Percentiles rank a stretch among this genome's conserved stretches.
These are phyloP conservation scores for Sphagnum contortum DNA, from an alignment of 225 moss, liverwort and hornwort genomes.

Conservation along the genomic window DNA sequence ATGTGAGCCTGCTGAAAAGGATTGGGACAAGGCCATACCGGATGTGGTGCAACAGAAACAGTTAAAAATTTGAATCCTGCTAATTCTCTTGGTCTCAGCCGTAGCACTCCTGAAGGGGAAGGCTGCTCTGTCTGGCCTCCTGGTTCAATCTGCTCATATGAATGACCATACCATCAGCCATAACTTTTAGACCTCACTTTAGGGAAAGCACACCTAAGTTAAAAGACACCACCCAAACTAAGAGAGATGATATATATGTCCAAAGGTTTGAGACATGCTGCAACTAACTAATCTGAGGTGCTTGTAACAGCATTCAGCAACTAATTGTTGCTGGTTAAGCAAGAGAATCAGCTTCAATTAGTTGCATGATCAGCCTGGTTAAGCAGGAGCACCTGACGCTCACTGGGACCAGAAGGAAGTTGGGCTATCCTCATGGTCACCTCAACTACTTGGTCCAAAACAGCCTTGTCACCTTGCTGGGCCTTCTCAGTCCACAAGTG, in stretches of 20 bases:
- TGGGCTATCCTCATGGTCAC: constrained; percentile 92
- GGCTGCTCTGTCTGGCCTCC: constrained; percentile 98
- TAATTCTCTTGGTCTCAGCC: constrained; percentile 59
- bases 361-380: constrained; percentile 1
- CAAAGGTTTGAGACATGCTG: too few relatives aligned
- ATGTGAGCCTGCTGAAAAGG: constrained; percentile 1
- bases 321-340: too few relatives aligned
- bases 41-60: constrained; percentile 87
- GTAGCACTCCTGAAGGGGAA: constrained; percentile 82
- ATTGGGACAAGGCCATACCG: constrained; percentile 33
- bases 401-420: constrained; percentile 83
- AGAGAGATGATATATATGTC: too few relatives aligned
- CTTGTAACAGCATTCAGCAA: too few relatives aligned
- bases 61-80: constrained; percentile 75
- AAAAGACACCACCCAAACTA: too few relatives aligned
- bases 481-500: constrained; percentile 75
- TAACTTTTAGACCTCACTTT: too few relatives aligned
- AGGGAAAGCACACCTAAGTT: too few relatives aligned
- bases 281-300: too few relatives aligned
- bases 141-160: constrained; percentile 68
- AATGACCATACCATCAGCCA: background rate
- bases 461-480: constrained; percentile 33
- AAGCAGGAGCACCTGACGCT: constrained; percentile 55
- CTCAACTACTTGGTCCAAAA: constrained; percentile 59
- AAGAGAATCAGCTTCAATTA: too few relatives aligned